Evolutionary conservation across 2,329 filamentous ascomycete species (phyloP), one percentile per base, ranked within the genome.

Genomic region (Aspergillus sergii): DNA sequence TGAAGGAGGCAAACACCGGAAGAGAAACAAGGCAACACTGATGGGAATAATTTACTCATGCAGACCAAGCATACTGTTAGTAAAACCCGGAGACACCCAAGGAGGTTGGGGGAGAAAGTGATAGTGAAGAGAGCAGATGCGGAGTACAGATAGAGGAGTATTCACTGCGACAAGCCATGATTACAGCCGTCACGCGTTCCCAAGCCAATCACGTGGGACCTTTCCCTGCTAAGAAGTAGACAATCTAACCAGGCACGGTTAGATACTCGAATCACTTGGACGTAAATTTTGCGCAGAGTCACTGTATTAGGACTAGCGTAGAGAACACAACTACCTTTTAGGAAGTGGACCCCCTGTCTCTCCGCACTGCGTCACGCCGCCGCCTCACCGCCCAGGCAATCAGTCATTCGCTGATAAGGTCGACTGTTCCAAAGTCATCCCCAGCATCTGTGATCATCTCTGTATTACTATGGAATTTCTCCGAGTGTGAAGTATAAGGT

Each of bases 361-460:
- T 69, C 68, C 70, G 65, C 66, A 69, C 64, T 55, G 51, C 32
- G 51, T 55, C 32, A 55, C 51, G 70, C 68, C 68, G 72, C 70
- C 51, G 70, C 68, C 68, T 72, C 70, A 72, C 70, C 63, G 64
- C 60, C 66, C 57, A 50, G 30, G 57, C 45, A 55, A 58, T 57
- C 48, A 16, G 12, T 43, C 58, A 51, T 50, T 51, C 58, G 48
- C 48, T 59, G 58, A 59, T 59, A 59, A 59, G 34, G n/a, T 55
- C 32, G 51, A 36, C 32, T 55, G 11, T 26, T 39, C 51, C 23
- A 54, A 23, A 51, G 48, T 68, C 58, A 63, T 63, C 64, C 60
- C 62, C 64, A 57, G 39, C 60, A 60, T 67, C 66, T 59, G 65
- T 57, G 57, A 50, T 55, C 59, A 64, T 68, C 63, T 21, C 53